Evolutionary conservation across 163 green algal species (phyloP).

Genomic region (Prototheca wickerhamii): DNA sequence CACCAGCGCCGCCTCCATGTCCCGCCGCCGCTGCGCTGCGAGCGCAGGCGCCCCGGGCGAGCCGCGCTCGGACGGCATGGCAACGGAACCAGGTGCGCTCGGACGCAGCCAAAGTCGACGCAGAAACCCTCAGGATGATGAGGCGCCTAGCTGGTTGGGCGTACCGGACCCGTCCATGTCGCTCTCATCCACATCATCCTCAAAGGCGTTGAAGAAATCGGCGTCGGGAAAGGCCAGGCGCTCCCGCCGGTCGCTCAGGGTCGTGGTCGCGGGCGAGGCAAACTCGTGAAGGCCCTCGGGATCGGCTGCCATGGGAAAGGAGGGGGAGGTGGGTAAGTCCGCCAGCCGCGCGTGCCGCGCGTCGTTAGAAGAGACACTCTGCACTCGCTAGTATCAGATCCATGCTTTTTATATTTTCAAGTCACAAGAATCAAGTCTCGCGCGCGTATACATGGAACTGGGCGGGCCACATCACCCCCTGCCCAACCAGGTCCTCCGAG

Average conservation of each 20-base stretch:
- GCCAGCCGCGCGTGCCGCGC: no score
- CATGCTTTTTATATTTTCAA: no score
- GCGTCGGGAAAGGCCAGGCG: slow-evolving; percentile 10
- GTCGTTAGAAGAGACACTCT: no score
- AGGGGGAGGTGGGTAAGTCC: no score
- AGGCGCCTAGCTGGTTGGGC: background rate
- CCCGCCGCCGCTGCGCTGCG: slow-evolving; percentile 8
- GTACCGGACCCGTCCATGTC: slow-evolving; percentile 16
- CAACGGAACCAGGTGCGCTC: background rate
- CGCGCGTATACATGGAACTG: no score
- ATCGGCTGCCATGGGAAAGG: no score
- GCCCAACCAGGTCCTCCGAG: no score
- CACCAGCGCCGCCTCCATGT: slow-evolving; percentile 16
- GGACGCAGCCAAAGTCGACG: background rate
- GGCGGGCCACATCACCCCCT: no score
- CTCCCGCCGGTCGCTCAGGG: background rate
- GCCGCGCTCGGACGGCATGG: background rate
- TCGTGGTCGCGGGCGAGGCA: no score
- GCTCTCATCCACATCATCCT: slow-evolving; percentile 28
- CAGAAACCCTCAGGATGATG: background rate
- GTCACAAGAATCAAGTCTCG: no score
- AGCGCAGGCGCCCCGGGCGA: slow-evolving; percentile 1
- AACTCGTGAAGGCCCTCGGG: no score
- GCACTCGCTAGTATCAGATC: no score
- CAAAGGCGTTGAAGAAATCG: slow-evolving; percentile 31